Evolutionary conservation across 2,329 filamentous ascomycete genomes (phyloP), one percentile per base, ranked within the genome.

Genomic region (Monosporascus sp.): DNA sequence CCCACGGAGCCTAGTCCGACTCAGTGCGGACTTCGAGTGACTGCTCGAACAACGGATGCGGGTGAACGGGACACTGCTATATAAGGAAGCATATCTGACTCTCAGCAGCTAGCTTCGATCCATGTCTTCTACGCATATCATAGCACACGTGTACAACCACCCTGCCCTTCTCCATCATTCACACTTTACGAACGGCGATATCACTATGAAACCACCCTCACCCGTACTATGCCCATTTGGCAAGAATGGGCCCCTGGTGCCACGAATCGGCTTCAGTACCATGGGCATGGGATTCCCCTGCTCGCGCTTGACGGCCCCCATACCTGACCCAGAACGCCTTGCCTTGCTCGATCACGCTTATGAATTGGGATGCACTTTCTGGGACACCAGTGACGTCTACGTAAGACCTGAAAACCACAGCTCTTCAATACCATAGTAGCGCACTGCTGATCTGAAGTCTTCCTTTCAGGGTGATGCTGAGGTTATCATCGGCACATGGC

Each of bases 161-260:
- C 8, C 27, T 31, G 9, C 27, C 9, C 27, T 31, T 11, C 5
- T 5, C 27, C 27, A 31, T 31, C 9, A 31, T 11, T 31, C 27
- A 31, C 3, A 11, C 27, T 31, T 31, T 9, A 11, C 27, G 27
- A 9, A 11, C 27, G 27, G 3, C 27, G 1, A 11, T 31, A 31
- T 31, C 3, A 31, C 2, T 31, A 31, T 31, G 27, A 11, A 31
- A 31, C 5, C 27, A 31, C 27, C 27, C 27, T 11, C 9, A 11
- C 27, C 27, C 27, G 27, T 31, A 31, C 27, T 11, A 31, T 68
- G 69, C 37, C 70, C 68, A 27, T 46, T 78, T 35, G 76, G 76
- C 49, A 73, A 72, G 60, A 67, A 75, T 59, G 76, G 75, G 20
- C 74, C 75, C 9, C 55, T 69, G 19, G 71, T 78, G 43, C 72